phyloP scores from a whole-genome alignment of 257 asterid species.

The Penstemon barbatus region DNA sequence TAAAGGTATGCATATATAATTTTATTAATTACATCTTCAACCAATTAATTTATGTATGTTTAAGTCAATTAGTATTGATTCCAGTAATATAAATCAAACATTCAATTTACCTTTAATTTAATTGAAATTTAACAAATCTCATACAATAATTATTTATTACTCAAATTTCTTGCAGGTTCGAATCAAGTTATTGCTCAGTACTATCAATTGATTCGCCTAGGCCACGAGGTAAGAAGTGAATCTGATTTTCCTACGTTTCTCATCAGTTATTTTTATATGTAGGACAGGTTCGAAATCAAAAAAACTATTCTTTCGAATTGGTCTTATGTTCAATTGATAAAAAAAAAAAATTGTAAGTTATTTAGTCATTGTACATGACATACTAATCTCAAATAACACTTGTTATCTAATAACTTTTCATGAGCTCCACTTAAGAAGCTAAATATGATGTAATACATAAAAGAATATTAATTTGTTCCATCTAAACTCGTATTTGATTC shows the following conservation, averaged over 20 bases:
- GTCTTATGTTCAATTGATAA: too few relatives aligned
- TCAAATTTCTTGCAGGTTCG: conserved; percentile 54
- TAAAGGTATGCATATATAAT: conserved; percentile 48
- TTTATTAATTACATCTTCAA: not conserved
- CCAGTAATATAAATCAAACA: too few relatives aligned
- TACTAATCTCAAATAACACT: conserved; percentile 68
- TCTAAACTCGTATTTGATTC: conserved; percentile 87
- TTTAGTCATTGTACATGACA: conserved; percentile 35
- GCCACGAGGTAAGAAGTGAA: conserved; percentile 53
- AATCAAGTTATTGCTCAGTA: conserved; percentile 91
- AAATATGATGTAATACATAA: too few relatives aligned
- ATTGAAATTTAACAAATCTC: too few relatives aligned
- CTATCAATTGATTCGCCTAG: conserved; percentile 81
- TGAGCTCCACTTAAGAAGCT: too few relatives aligned
- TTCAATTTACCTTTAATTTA: too few relatives aligned
- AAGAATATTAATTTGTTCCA: not conserved
- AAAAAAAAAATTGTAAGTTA: too few relatives aligned
- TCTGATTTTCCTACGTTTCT: too few relatives aligned
- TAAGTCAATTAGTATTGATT: too few relatives aligned
- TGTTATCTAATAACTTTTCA: conserved; percentile 35
- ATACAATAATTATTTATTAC: not conserved
- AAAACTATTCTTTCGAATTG: too few relatives aligned
- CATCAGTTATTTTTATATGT: conserved; percentile 23
- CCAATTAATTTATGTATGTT: too few relatives aligned
- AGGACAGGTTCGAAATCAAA: too few relatives aligned